These are phyloP conservation scores for Epichloe scottii DNA, from an alignment of 2,329 filamentous ascomycete species.

Conservation along the genomic window DNA sequence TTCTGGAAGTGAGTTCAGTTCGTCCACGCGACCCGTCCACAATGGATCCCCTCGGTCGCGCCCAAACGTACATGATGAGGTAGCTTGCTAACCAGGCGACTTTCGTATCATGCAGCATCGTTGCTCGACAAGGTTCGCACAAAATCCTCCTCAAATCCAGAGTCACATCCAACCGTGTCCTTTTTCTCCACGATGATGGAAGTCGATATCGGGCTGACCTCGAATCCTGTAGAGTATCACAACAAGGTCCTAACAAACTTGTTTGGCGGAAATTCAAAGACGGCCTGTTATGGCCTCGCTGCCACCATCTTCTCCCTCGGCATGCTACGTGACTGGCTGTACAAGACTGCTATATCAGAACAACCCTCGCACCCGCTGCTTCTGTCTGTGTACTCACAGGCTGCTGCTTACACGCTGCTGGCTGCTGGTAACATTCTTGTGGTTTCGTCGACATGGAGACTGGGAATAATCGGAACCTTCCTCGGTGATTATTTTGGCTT, in stretches of 20 bases:
- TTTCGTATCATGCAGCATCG: constrained; percentile 42
- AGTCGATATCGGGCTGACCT: constrained; percentile 8
- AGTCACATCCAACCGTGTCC: constrained; percentile 5
- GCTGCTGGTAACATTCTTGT: constrained; percentile 72
- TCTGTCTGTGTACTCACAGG: constrained; percentile 43
- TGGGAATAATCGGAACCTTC: constrained; percentile 92
- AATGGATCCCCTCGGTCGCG: not conserved
- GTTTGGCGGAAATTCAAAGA: constrained; percentile 63
- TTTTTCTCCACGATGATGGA: constrained; percentile 6
- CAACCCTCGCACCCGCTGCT: constrained; percentile 67
- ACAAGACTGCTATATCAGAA: constrained; percentile 68
- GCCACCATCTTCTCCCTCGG: constrained; percentile 83
- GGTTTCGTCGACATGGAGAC: constrained; percentile 75
- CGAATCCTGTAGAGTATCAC: constrained; percentile 59
- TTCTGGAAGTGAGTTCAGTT: constrained; percentile 83
- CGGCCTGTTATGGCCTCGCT: constrained; percentile 83
- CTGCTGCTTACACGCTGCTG: constrained; percentile 60
- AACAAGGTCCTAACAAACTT: constrained; percentile 80
- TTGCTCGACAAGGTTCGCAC: constrained; percentile 61
- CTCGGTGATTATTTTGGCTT: constrained; percentile 98
- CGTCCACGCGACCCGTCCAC: not conserved
- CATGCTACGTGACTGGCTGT: constrained; percentile 75
- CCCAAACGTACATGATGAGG: not conserved
- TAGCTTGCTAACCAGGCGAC: not conserved
- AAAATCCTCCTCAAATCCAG: not conserved